Evolutionary conservation across 257 asterid species (phyloP).

Genomic region (Prunella vulgaris): DNA sequence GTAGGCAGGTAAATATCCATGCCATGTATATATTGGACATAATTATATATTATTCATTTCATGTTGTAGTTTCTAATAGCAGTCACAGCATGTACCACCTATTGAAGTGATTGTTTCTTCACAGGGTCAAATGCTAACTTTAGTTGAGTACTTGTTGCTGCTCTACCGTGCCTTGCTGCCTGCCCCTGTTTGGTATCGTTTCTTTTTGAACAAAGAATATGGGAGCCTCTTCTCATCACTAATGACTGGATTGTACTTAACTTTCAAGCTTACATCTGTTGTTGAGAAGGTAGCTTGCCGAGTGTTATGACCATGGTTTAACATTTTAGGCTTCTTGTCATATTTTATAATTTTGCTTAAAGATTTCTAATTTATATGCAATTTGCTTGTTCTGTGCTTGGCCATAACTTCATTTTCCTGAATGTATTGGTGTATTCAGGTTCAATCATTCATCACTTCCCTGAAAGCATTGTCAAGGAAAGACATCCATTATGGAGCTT

Average conservation of each 20-base stretch:
- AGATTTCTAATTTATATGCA: not conserved
- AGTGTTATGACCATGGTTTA: constrained; percentile 7
- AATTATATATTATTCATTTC: not conserved
- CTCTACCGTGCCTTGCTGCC: constrained; percentile 88
- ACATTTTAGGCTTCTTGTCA: not conserved
- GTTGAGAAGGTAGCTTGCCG: constrained; percentile 71
- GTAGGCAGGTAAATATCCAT: constrained; percentile 56
- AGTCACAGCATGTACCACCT: not conserved
- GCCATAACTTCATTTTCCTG: not conserved
- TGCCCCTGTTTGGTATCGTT: constrained; percentile 92
- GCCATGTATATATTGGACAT: not conserved
- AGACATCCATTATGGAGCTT: constrained; percentile 75
- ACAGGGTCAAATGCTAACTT: constrained; percentile 85
- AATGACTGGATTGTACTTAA: constrained; percentile 77
- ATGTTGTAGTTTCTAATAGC: not conserved
- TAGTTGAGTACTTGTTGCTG: constrained; percentile 69
- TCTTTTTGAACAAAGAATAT: constrained; percentile 86
- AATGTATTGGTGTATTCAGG: constrained; percentile 39
- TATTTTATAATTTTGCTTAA: not conserved
- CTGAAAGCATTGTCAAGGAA: constrained; percentile 64
- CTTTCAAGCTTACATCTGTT: constrained; percentile 88
- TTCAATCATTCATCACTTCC: constrained; percentile 61
- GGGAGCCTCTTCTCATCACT: constrained; percentile 91
- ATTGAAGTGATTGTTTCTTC: constrained; percentile 11
- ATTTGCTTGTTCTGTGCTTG: not conserved